Evolutionary conservation across 1,284 basidiomycete species (phyloP).

Genomic region (Marasmius tenuissimus): DNA sequence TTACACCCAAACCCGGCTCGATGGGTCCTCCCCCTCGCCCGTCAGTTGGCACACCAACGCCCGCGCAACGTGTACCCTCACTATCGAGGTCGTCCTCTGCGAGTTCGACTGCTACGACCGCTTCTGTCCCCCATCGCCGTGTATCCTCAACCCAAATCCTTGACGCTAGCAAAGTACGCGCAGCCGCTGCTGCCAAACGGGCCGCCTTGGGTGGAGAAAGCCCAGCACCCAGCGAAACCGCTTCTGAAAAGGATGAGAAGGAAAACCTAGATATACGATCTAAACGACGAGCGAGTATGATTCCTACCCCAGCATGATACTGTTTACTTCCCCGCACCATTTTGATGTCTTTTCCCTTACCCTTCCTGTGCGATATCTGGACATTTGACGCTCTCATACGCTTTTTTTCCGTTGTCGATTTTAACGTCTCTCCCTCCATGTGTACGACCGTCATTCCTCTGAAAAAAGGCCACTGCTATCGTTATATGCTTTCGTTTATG

Average conservation of each 20-base stretch:
- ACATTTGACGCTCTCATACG: neutral
- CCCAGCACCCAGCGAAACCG: neutral
- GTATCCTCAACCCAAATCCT: constrained; percentile 1
- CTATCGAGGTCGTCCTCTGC: constrained; percentile 6
- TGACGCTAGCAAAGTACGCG: constrained; percentile 4
- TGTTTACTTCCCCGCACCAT: neutral
- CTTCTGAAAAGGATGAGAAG: constrained; percentile 10
- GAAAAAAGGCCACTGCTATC: neutral
- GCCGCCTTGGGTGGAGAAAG: neutral
- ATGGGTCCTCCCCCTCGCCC: constrained; percentile 10
- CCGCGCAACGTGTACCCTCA: constrained; percentile 5
- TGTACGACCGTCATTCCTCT: neutral
- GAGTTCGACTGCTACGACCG: neutral
- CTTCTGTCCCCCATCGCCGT: constrained; percentile 5
- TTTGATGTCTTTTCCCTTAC: no score
- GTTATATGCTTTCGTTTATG: neutral
- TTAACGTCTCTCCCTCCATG: neutral
- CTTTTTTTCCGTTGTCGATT: neutral
- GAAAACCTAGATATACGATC: constrained; percentile 6
- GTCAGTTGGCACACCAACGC: constrained; percentile 10
- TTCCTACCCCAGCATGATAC: constrained; percentile 11
- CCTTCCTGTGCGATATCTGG: neutral
- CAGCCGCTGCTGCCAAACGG: neutral
- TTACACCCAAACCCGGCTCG: constrained; percentile 7
- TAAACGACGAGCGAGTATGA: constrained; percentile 3